Percentiles rank a stretch among this genome's conserved stretches.
Conservation (phyloP, 2,329 filamentous ascomycete species). For the Zopfia rhizophila region DNA sequence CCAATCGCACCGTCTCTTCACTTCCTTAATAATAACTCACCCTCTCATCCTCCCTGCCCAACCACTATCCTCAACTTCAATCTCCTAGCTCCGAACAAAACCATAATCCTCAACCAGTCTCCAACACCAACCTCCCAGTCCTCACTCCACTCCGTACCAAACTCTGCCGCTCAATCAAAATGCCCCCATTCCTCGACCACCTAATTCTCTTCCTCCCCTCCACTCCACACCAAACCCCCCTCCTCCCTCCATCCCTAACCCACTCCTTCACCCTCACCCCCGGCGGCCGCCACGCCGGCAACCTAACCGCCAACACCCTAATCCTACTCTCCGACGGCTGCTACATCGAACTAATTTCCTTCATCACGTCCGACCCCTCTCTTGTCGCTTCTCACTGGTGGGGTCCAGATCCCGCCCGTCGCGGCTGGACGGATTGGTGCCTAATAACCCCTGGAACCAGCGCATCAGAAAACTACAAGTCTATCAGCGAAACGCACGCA, state of each 20-base stretch:
- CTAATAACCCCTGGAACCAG: slow-evolving; percentile 13
- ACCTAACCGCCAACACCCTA: slow-evolving; percentile 70
- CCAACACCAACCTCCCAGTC: too few species aligned
- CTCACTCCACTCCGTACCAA: too few species aligned
- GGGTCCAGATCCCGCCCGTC: slow-evolving; percentile 63
- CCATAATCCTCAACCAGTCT: too few species aligned
- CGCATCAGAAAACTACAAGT: slow-evolving; percentile 22
- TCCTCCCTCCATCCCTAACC: slow-evolving; percentile 59
- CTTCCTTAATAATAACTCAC: too few species aligned
- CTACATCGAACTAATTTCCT: slow-evolving; percentile 75
- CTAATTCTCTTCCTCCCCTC: slow-evolving; percentile 71
- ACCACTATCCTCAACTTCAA: too few species aligned
- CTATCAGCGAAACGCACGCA: slow-evolving; percentile 55
- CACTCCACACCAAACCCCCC: slow-evolving; percentile 53
- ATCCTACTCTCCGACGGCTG: slow-evolving; percentile 71
- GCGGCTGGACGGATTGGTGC: slow-evolving; percentile 71
- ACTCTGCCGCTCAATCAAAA: too few species aligned
- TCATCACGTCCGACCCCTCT: slow-evolving; percentile 60
- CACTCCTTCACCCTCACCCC: slow-evolving; percentile 67
- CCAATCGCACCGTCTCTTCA: too few species aligned
- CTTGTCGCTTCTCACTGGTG: slow-evolving; percentile 63
- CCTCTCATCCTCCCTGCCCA: too few species aligned
- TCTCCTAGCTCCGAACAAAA: too few species aligned
- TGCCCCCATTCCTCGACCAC: slow-evolving; percentile 65
- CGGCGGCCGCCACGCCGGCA: slow-evolving; percentile 71